Conservation (phyloP, 352 stramenopile genomes). For the Phytophthora melonis region DNA sequence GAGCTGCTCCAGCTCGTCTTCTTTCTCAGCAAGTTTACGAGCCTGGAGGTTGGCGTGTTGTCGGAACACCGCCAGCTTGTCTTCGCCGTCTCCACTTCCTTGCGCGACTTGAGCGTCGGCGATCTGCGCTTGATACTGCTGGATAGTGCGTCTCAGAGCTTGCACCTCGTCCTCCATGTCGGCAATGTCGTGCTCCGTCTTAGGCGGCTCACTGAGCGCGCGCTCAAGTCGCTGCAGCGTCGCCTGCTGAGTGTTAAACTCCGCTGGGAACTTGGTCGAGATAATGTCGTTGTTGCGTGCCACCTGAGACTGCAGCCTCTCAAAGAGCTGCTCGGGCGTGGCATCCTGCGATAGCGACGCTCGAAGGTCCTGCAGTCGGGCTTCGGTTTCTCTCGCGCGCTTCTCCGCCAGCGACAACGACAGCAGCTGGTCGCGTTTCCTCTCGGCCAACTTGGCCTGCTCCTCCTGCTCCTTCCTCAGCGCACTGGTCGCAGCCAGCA, state of each 20-base stretch:
- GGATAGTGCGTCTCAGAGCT: slow-evolving; percentile 66
- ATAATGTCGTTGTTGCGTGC: slow-evolving; percentile 78
- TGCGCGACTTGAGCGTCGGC: slow-evolving; percentile 69
- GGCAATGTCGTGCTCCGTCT: slow-evolving; percentile 88
- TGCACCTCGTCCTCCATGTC: slow-evolving; percentile 89
- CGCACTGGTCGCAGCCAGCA: slow-evolving; percentile 90
- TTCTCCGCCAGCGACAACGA: slow-evolving; percentile 87
- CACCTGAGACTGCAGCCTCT: slow-evolving; percentile 84
- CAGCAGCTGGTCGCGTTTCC: slow-evolving; percentile 91
- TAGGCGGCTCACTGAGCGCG: slow-evolving; percentile 75
- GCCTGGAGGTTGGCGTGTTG: slow-evolving; percentile 90
- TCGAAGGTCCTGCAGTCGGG: slow-evolving; percentile 77
- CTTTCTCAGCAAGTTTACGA: slow-evolving; percentile 91
- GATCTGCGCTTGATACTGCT: slow-evolving; percentile 76
- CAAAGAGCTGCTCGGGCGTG: slow-evolving; percentile 89
- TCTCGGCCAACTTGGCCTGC: slow-evolving; percentile 91
- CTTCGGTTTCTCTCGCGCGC: slow-evolving; percentile 73
- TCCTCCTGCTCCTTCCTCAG: slow-evolving; percentile 96
- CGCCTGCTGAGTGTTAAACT: slow-evolving; percentile 82
- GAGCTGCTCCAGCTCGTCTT: slow-evolving; percentile 86
- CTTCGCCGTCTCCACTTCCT: slow-evolving; percentile 66
- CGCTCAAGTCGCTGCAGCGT: slow-evolving; percentile 81
- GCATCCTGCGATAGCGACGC: slow-evolving; percentile 79
- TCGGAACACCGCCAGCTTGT: slow-evolving; percentile 93
- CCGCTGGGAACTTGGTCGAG: slow-evolving; percentile 71